Evolutionary conservation across 2,329 filamentous ascomycete species (phyloP).

Genomic region (Exophiala phaeomuriformis): DNA sequence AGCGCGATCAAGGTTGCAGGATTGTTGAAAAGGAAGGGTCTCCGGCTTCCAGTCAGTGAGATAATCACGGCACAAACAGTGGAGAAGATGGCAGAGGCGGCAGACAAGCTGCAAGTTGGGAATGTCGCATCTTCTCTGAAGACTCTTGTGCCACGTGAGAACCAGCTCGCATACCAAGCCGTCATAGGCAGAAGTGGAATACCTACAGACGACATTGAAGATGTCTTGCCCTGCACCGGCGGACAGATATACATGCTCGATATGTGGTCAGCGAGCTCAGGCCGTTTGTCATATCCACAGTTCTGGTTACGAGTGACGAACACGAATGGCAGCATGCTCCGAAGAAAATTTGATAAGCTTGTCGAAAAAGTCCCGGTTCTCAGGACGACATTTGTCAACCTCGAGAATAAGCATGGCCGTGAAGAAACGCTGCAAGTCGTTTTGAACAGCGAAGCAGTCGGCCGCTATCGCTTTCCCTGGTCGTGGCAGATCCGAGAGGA

Average conservation of each 20-base stretch:
- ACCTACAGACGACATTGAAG: conserved; percentile 43
- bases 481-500: conserved; percentile 1
- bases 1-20: conserved; percentile 77
- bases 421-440: conserved; percentile 22
- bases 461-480: conserved; percentile 17
- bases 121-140: neutral
- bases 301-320: conserved; percentile 56
- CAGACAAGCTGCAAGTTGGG: neutral
- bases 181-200: conserved; percentile 33
- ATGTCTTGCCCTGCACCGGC: conserved; percentile 60
- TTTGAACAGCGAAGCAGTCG: conserved; percentile 12
- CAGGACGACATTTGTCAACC: conserved; percentile 56
- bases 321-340: conserved; percentile 39
- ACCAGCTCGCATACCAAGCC: neutral
- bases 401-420: conserved; percentile 17
- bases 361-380: conserved; percentile 55
- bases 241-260: conserved; percentile 77
- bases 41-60: conserved; percentile 62
- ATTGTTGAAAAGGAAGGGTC: conserved; percentile 56
- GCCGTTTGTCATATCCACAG: conserved; percentile 63
- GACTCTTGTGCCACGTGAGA: neutral
- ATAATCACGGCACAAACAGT: conserved; percentile 62
- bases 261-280: conserved; percentile 62
- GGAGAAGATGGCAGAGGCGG: conserved; percentile 50
- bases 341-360: conserved; percentile 56